These are phyloP conservation scores for Arthrobotrys sinensis DNA, from an alignment of 2,329 filamentous ascomycete species.

Conservation along the genomic window DNA sequence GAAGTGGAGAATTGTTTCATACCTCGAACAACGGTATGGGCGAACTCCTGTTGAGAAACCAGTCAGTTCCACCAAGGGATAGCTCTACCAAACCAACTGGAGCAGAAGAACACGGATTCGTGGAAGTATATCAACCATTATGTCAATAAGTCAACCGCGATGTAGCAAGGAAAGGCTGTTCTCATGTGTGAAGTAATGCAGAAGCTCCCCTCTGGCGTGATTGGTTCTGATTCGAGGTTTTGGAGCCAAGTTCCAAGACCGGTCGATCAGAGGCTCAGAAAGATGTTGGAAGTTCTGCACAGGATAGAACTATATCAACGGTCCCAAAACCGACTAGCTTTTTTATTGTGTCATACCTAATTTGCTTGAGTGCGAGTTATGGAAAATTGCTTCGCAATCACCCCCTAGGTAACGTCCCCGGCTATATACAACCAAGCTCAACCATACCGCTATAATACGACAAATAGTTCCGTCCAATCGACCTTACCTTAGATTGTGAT, in stretches of 20 bases:
- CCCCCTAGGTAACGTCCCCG: background rate
- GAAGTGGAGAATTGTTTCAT: slow-evolving; percentile 44
- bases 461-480: background rate
- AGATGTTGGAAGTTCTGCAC: too few species aligned
- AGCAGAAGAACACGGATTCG: too few species aligned
- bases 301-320: background rate
- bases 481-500: slow-evolving; percentile 20
- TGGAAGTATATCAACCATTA: too few species aligned
- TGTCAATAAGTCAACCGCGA: too few species aligned
- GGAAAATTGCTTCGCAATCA: background rate
- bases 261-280: too few species aligned
- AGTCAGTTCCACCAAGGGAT: too few species aligned
- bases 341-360: background rate
- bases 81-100: too few species aligned
- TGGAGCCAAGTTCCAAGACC: too few species aligned
- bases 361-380: background rate
- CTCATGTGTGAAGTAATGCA: too few species aligned
- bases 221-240: too few species aligned
- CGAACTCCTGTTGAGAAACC: background rate
- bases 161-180: too few species aligned
- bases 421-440: slow-evolving; percentile 10
- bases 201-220: too few species aligned
- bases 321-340: background rate
- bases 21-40: slow-evolving; percentile 51
- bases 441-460: background rate